phyloP scores from a whole-genome alignment of 805 yeast species.

The Starmerella khaoyaiensis region DNA sequence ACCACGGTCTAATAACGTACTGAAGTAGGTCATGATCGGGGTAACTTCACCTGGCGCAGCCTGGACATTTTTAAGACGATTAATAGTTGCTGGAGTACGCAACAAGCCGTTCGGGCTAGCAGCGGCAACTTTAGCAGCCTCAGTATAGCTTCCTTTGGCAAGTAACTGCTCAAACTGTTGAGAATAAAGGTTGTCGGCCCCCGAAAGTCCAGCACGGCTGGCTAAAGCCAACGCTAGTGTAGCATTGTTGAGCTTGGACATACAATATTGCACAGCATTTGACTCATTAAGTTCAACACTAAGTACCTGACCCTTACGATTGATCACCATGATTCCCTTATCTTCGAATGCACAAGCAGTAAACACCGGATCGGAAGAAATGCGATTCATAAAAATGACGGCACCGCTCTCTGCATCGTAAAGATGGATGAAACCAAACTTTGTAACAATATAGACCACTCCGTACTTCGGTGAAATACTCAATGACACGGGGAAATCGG shows the following conservation, averaged over 20 bases:
- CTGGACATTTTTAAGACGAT: constrained; percentile 78
- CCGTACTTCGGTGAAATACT: constrained; percentile 80
- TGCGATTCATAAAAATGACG: constrained; percentile 88
- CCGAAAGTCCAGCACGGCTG: constrained; percentile 91
- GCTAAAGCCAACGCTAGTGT: constrained; percentile 78
- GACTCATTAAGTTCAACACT: constrained; percentile 80
- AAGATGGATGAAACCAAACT: constrained; percentile 90
- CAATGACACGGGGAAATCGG: constrained; percentile 91
- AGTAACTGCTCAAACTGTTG: constrained; percentile 85
- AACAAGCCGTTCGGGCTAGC: constrained; percentile 66
- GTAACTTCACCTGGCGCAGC: constrained; percentile 91
- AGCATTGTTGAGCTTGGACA: constrained; percentile 75
- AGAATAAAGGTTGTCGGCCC: constrained; percentile 82
- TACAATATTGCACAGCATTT: constrained; percentile 76
- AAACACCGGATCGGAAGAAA: constrained; percentile 89
- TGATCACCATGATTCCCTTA: constrained; percentile 81
- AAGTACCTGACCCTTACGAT: constrained; percentile 88
- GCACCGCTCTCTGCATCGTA: constrained; percentile 89
- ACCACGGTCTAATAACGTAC: constrained; percentile 83
- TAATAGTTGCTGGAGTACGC: constrained; percentile 88
- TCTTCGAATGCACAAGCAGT: constrained; percentile 68
- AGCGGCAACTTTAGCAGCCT: constrained; percentile 95
- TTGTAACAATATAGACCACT: constrained; percentile 76
- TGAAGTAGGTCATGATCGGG: constrained; percentile 85
- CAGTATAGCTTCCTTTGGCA: constrained; percentile 71